Percentiles rank a stretch among this genome's conserved stretches.
Conservation (phyloP, 1,284 basidiomycete species). For the Sphagnurus paluster region DNA sequence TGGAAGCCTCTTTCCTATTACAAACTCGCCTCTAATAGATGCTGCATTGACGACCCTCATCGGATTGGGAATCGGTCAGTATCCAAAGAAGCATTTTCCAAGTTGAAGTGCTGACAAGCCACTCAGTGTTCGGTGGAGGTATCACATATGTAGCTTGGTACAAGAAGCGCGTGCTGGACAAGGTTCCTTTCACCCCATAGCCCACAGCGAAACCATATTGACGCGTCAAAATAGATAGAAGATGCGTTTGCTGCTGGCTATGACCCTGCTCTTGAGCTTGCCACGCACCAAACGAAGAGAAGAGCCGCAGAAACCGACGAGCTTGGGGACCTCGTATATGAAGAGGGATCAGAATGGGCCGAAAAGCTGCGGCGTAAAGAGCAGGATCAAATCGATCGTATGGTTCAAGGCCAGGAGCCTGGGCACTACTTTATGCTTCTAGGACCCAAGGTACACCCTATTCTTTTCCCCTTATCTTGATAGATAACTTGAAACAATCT, state of each 20-base stretch:
- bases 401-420: constrained; percentile 70
- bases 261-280: constrained; percentile 79
- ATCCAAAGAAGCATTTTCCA: not conserved
- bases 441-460: constrained; percentile 63
- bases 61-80: constrained; percentile 59
- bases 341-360: constrained; percentile 46
- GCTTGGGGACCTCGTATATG: constrained; percentile 39
- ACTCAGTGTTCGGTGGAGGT: constrained; percentile 66
- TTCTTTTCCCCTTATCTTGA: not conserved
- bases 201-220: not conserved
- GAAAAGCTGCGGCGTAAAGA: constrained; percentile 69
- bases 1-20: constrained; percentile 34
- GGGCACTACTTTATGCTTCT: constrained; percentile 79
- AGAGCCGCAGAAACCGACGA: constrained; percentile 22
- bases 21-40: constrained; percentile 47
- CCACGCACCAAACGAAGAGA: constrained; percentile 45
- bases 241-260: constrained; percentile 64
- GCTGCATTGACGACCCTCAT: constrained; percentile 59
- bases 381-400: constrained; percentile 74
- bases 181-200: constrained; percentile 44
- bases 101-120: constrained; percentile 1
- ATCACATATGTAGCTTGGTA: constrained; percentile 76
- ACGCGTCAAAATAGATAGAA: constrained; percentile 48
- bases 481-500: constrained; percentile 5
- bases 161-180: constrained; percentile 76